Evolutionary conservation across 176 grass and related monocot species (phyloP).

Genomic region (Cenchrus purpureus): DNA sequence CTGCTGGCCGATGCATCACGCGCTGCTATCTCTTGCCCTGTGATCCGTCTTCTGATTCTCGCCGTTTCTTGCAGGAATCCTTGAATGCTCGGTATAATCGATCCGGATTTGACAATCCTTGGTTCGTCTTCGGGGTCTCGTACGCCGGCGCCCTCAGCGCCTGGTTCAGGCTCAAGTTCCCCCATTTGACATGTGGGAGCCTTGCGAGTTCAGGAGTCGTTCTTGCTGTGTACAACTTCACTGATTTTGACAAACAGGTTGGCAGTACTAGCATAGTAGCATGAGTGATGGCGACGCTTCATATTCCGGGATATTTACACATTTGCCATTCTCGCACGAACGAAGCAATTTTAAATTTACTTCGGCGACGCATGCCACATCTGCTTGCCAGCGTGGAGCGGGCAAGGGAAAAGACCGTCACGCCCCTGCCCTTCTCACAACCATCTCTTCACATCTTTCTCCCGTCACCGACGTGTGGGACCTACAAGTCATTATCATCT

Average conservation of each 20-base stretch:
- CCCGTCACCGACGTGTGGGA: too few species aligned
- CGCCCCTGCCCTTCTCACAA: too few species aligned
- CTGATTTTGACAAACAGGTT: constrained; percentile 97
- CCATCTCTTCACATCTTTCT: too few species aligned
- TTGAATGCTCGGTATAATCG: constrained; percentile 72
- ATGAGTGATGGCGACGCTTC: neutral
- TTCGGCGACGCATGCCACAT: too few species aligned
- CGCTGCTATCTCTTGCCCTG: neutral
- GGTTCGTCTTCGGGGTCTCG: constrained; percentile 91
- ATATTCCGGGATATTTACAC: too few species aligned
- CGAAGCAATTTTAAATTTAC: too few species aligned
- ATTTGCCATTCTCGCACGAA: too few species aligned
- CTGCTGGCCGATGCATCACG: neutral
- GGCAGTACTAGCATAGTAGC: neutral
- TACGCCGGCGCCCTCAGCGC: constrained; percentile 92
- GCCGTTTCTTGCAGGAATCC: constrained; percentile 44
- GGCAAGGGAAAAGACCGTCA: too few species aligned
- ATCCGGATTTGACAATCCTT: constrained; percentile 57
- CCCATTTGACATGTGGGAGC: constrained; percentile 95
- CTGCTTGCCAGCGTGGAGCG: too few species aligned
- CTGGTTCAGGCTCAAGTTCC: constrained; percentile 95
- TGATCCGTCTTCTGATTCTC: neutral
- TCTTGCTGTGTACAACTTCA: constrained; percentile 84
- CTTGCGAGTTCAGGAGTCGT: constrained; percentile 92
- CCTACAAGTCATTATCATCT: too few species aligned